Evolutionary conservation across 2,329 filamentous ascomycete species (phyloP).

Genomic region (Parafenestella ontariensis): DNA sequence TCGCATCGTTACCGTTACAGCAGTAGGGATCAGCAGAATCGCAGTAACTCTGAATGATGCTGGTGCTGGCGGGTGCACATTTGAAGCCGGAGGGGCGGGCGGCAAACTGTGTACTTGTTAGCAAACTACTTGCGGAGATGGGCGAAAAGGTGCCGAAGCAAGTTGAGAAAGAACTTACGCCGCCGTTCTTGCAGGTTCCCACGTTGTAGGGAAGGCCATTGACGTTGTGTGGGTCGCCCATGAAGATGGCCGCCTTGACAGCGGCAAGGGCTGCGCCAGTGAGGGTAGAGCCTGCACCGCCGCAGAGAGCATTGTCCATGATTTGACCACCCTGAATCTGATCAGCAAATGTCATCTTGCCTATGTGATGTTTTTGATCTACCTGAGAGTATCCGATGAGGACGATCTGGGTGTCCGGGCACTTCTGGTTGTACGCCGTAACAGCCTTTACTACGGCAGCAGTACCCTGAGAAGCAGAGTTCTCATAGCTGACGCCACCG

Average conservation of each 20-base stretch:
- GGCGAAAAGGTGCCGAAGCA: not conserved
- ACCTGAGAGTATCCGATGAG: slow-evolving; percentile 70
- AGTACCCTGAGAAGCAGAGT: slow-evolving; percentile 65
- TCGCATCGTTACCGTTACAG: slow-evolving; percentile 68
- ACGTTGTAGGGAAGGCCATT: slow-evolving; percentile 66
- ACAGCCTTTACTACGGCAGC: slow-evolving; percentile 66
- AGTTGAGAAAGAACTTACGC: slow-evolving; percentile 56
- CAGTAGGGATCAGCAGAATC: slow-evolving; percentile 70
- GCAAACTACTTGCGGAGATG: not conserved
- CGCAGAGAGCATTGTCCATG: slow-evolving; percentile 68
- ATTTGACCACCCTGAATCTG: slow-evolving; percentile 65
- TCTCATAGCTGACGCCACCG: slow-evolving; percentile 66
- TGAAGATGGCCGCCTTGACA: slow-evolving; percentile 70
- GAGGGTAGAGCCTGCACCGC: slow-evolving; percentile 59
- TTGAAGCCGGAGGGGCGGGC: slow-evolving; percentile 64
- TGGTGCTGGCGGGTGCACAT: slow-evolving; percentile 59
- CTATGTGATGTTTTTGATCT: slow-evolving; percentile 7
- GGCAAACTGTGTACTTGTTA: slow-evolving; percentile 60
- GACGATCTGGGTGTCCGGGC: slow-evolving; percentile 65
- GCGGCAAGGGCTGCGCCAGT: slow-evolving; percentile 59
- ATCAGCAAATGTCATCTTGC: slow-evolving; percentile 10
- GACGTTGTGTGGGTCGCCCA: slow-evolving; percentile 68
- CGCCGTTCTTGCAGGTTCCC: slow-evolving; percentile 65
- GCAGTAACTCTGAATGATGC: slow-evolving; percentile 70
- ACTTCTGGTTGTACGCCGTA: slow-evolving; percentile 63